Evolutionary conservation across 1,284 basidiomycete genomes (phyloP), one percentile per base, ranked within the genome.

Genomic region (Fomitiporia mediterranea): DNA sequence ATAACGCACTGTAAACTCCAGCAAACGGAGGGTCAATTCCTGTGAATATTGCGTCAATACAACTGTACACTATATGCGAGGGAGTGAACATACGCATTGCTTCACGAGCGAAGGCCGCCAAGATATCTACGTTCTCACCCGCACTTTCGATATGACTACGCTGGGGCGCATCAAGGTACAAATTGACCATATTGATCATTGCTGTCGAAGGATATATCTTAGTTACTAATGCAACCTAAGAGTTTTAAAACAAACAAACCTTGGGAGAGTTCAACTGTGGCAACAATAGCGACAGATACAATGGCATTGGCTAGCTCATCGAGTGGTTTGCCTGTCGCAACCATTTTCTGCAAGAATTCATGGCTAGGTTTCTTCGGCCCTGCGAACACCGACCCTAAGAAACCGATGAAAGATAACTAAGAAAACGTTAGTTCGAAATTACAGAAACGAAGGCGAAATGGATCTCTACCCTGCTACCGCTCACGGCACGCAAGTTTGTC

Each of bases 231-330:
- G 21, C 37, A 27, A 19, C 46, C 8, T 27, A 2, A 37, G 38
- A 28, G 6, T 15, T 8, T 43, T 38, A 50, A n/a, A 23, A 50
- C 21, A 40, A 21, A 43, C 78, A 34, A 62, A 82, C 86, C 78
- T 58, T 91, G 75, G 13, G 84, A 80, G 39, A 90, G 67, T 69
- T 90, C 87, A 9, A 84, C 82, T 3, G 83, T 81, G 2, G 80
- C 72, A 21, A 80, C 79, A 53, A 90, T 78, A 69, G 89, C 72
- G 28, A 91, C 68, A n/a, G 87, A 86, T 32, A 91, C 68, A 40
- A 90, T 72, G 28, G 79, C 79, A 64, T 89, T 89, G 7, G 83
- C 77, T 13, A 86, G 70, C 53, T 84, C 77, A 51, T 87, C 82
- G 1, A 72, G 70, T 3, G 80, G 75, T 43, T 76, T 74, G 2